Conservation (phyloP, 352 stramenopile species). For the Phytopythium sindhum region DNA sequence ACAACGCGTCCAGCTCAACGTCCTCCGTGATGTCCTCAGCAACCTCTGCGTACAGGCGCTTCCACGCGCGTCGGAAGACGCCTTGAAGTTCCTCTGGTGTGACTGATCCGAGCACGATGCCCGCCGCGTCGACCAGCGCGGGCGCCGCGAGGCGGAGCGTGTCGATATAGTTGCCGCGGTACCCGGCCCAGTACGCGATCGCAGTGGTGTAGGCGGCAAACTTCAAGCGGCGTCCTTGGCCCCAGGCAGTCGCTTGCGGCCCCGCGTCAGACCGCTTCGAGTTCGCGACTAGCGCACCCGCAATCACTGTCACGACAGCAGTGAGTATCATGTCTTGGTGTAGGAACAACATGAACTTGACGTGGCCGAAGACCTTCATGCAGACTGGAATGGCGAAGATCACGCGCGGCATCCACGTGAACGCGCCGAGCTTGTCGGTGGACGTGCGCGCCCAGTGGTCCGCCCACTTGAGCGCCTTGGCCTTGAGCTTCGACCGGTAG, state of each 20-base stretch:
- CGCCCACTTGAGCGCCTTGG: slow-evolving; percentile 25
- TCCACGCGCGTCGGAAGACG: slow-evolving; percentile 41
- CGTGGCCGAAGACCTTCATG: slow-evolving; percentile 67
- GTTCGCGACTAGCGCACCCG: slow-evolving; percentile 29
- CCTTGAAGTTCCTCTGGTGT: slow-evolving; percentile 39
- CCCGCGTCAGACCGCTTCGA: slow-evolving; percentile 22
- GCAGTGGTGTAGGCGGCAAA: slow-evolving; percentile 52
- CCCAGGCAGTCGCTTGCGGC: slow-evolving; percentile 44
- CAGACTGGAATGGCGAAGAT: slow-evolving; percentile 48
- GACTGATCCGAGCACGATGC: slow-evolving; percentile 52
- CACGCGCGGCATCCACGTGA: slow-evolving; percentile 53
- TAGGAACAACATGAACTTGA: slow-evolving; percentile 76
- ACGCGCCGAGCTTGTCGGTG: slow-evolving; percentile 58
- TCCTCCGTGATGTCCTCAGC: slow-evolving; percentile 49
- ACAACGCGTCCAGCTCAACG: slow-evolving; percentile 66
- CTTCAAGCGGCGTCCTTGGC: slow-evolving; percentile 63
- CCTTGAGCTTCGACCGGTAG: slow-evolving; percentile 52
- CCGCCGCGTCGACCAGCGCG: slow-evolving; percentile 62
- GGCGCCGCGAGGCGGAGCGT: slow-evolving; percentile 46
- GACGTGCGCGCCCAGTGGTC: slow-evolving; percentile 55
- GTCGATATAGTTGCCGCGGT: slow-evolving; percentile 44
- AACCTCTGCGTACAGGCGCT: slow-evolving; percentile 43
- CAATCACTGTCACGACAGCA: slow-evolving; percentile 33
- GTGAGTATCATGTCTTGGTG: slow-evolving; percentile 44
- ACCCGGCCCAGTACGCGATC: slow-evolving; percentile 60